Evolutionary conservation across 202 grass and related monocot species (phyloP).

Genomic region (Cymbopogon flexuosus): DNA sequence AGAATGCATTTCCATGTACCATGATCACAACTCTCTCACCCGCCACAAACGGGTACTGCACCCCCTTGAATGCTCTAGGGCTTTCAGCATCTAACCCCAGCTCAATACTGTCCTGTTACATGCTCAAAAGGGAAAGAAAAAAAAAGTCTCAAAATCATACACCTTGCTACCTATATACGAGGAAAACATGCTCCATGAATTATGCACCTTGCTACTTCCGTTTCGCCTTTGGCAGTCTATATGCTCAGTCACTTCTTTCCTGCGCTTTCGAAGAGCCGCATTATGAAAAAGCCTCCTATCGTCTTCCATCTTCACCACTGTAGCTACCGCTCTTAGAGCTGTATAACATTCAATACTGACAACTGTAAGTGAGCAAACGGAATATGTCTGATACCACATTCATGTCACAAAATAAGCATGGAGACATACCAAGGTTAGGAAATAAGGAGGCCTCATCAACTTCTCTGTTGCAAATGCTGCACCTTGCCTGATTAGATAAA

Average conservation of each 20-base stretch:
- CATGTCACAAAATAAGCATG: background rate
- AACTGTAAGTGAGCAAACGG: conserved; percentile 35
- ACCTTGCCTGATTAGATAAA: conserved; percentile 55
- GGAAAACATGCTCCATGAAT: background rate
- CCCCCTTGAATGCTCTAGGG: conserved; percentile 40
- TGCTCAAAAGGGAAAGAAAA: background rate
- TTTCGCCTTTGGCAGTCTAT: conserved; percentile 36
- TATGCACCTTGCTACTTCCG: conserved; percentile 42
- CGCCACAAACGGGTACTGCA: conserved; percentile 72
- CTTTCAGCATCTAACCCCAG: conserved; percentile 38
- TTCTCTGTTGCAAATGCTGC: conserved; percentile 62
- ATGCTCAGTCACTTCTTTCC: conserved; percentile 61
- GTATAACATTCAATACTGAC: conserved; percentile 30
- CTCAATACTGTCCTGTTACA: conserved; percentile 50
- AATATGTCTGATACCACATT: conserved; percentile 14
- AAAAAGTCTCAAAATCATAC: background rate
- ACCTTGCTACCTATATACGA: background rate
- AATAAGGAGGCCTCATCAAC: conserved; percentile 45
- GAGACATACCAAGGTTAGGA: conserved; percentile 57
- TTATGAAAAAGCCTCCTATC: conserved; percentile 69
- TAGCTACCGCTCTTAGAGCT: conserved; percentile 84
- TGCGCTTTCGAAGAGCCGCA: conserved; percentile 58
- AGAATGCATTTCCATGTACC: conserved; percentile 28
- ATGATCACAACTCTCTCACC: conserved; percentile 74
- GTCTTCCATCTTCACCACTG: conserved; percentile 79